Conservation (phyloP, 2,329 filamentous ascomycete genomes). For the Trichoderma hamatum region DNA sequence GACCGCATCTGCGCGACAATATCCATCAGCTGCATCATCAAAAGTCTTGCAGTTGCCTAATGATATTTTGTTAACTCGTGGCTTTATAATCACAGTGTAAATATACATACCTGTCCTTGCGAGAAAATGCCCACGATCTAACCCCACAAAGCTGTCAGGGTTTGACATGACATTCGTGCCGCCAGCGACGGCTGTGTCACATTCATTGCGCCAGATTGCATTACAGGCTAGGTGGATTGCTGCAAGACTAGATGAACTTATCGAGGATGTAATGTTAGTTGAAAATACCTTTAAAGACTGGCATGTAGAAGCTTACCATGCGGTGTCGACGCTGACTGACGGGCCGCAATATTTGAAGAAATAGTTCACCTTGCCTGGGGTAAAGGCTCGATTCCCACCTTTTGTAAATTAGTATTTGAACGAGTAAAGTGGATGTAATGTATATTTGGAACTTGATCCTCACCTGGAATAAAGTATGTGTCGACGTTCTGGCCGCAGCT, state of each 20-base stretch:
- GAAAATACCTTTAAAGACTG: too few relatives aligned
- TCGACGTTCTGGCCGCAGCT: conserved; percentile 69
- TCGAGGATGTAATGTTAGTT: not conserved
- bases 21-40: conserved; percentile 78
- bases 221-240: conserved; percentile 50
- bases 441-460: not conserved
- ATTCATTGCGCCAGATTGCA: conserved; percentile 63
- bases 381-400: conserved; percentile 53
- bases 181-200: conserved; percentile 79
- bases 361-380: conserved; percentile 70
- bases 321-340: conserved; percentile 70
- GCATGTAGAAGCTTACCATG: conserved; percentile 44
- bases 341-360: conserved; percentile 77
- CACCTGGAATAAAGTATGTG: conserved; percentile 56
- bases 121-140: conserved; percentile 77
- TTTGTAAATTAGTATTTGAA: not conserved
- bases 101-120: conserved; percentile 48
- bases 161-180: conserved; percentile 80
- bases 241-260: conserved; percentile 72
- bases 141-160: conserved; percentile 75
- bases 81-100: too few relatives aligned
- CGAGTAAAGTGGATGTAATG: not conserved
- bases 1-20: conserved; percentile 78
- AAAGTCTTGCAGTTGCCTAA: conserved; percentile 67
- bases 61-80: not conserved